Evolutionary conservation across 306 rosid species (phyloP).

Genomic region (Citrullus mucosospermus): DNA sequence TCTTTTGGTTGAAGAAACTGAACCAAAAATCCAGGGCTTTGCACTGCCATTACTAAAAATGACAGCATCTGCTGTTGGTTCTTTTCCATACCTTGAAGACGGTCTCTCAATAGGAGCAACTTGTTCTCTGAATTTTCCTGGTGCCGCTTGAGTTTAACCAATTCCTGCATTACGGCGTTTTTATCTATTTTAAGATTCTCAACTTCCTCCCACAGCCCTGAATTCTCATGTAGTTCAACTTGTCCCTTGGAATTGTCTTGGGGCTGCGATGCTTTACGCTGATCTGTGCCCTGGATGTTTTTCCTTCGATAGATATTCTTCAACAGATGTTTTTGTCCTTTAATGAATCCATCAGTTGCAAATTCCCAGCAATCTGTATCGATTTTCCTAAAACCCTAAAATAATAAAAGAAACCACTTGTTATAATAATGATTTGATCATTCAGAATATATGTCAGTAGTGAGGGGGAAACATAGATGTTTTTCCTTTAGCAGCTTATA

Average conservation of each 20-base stretch:
- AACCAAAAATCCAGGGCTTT: conserved; percentile 66
- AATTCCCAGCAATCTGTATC: conserved; percentile 84
- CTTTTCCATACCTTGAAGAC: conserved; percentile 80
- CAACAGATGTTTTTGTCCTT: conserved; percentile 62
- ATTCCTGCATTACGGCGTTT: conserved; percentile 57
- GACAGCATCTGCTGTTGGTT: conserved; percentile 93
- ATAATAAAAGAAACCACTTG: conserved; percentile 12
- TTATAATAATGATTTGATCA: not conserved
- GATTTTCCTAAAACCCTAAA: conserved; percentile 86
- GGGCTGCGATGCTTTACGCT: conserved; percentile 27
- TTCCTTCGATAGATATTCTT: conserved; percentile 68
- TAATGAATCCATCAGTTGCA: conserved; percentile 62
- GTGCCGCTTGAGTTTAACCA: conserved; percentile 69
- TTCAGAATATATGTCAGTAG: not conserved
- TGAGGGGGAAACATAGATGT: not conserved
- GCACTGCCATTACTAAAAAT: conserved; percentile 90
- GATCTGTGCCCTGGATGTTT: conserved; percentile 42
- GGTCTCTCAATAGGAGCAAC: conserved; percentile 48
- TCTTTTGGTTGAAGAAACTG: conserved; percentile 79
- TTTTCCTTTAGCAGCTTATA: not conserved
- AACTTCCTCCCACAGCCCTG: conserved; percentile 54
- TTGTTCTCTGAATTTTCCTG: conserved; percentile 59
- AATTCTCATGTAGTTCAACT: conserved; percentile 16
- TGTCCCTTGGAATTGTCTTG: conserved; percentile 29
- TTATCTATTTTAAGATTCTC: conserved; percentile 73